phyloP scores from a whole-genome alignment of 177 flowering plant species.

The Tripterygium wilfordii region DNA sequence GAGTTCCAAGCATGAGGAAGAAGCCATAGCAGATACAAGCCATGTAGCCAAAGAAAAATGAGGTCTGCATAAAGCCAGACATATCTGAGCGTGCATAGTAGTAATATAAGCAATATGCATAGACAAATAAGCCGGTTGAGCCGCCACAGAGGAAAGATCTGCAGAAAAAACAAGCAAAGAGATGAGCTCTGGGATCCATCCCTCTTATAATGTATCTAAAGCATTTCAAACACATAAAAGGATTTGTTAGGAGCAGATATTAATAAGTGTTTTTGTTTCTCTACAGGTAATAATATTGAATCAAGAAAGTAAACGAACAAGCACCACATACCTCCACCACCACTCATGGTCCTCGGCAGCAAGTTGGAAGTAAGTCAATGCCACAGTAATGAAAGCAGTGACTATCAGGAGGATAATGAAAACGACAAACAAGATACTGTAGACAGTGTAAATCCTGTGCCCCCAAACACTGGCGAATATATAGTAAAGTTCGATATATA shows the following conservation, averaged over 20 bases:
- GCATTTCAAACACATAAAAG: too few relatives aligned
- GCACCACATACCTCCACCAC: conserved; percentile 41
- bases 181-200: too few relatives aligned
- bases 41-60: conserved; percentile 4
- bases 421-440: conserved; percentile 43
- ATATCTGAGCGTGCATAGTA: conserved; percentile 72
- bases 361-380: conserved; percentile 64
- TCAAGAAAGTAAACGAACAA: not conserved
- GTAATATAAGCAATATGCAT: conserved; percentile 63
- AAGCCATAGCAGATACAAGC: conserved; percentile 1
- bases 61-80: conserved; percentile 55
- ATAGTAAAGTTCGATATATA: conserved; percentile 33
- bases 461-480: conserved; percentile 50
- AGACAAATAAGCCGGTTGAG: conserved; percentile 65
- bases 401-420: conserved; percentile 40
- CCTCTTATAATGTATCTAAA: too few relatives aligned
- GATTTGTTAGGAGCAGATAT: too few relatives aligned
- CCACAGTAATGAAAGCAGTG: conserved; percentile 42
- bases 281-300: not conserved
- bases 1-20: conserved; percentile 11
- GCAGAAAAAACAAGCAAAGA: conserved; percentile 9
- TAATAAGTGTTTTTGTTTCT: not conserved
- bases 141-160: conserved; percentile 77
- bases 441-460: conserved; percentile 43
- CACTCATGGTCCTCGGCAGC: conserved; percentile 49